These are phyloP conservation scores for Gossypium herbaceum DNA, from an alignment of 345 rosid species.

Conservation along the genomic window DNA sequence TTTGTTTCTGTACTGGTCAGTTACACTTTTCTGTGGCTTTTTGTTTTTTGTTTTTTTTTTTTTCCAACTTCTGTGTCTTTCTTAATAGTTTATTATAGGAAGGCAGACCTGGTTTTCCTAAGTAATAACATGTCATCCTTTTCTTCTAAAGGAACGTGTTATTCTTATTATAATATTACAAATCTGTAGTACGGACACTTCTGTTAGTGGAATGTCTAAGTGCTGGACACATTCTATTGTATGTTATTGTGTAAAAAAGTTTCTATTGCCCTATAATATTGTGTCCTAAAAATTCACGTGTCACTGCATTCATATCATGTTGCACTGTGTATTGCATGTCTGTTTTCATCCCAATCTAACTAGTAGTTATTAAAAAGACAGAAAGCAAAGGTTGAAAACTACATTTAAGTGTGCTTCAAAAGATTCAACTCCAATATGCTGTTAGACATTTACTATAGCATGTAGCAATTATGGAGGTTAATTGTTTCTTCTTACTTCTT, in stretches of 20 bases:
- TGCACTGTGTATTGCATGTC: background rate
- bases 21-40: conserved; percentile 8
- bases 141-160: background rate
- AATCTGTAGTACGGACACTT: background rate
- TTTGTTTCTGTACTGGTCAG: conserved; percentile 88
- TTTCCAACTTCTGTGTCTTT: background rate
- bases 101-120: background rate
- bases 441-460: background rate
- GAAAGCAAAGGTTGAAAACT: background rate
- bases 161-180: background rate
- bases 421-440: background rate
- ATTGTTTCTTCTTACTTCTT: background rate
- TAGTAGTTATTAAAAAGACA: background rate
- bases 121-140: background rate
- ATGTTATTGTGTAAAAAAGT: background rate
- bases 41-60: too few relatives aligned
- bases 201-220: background rate
- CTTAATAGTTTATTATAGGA: background rate
- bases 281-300: background rate
- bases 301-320: background rate
- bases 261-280: background rate
- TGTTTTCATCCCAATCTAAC: background rate
- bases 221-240: background rate
- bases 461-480: background rate
- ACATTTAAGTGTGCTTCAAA: background rate